Evolutionary conservation across 2,329 filamentous ascomycete species (phyloP).

Genomic region (Colletotrichum shisoi): DNA sequence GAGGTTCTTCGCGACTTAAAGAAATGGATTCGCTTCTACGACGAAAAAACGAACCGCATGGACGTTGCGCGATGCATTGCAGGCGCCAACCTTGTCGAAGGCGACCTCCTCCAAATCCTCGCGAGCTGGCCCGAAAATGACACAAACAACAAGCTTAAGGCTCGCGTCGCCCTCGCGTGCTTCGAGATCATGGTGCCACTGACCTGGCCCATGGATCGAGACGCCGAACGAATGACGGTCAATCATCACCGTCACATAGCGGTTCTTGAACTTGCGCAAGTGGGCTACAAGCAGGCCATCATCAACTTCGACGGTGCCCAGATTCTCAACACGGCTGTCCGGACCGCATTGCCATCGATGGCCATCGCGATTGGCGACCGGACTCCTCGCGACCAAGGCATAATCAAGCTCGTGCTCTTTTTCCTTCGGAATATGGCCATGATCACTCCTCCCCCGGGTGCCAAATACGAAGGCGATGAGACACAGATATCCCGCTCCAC

Average conservation of each 20-base stretch:
- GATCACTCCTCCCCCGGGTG: slow-evolving; percentile 76
- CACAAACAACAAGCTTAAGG: slow-evolving; percentile 76
- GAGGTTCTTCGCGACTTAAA: slow-evolving; percentile 92
- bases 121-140: slow-evolving; percentile 79
- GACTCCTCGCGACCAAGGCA: slow-evolving; percentile 81
- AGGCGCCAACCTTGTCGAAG: slow-evolving; percentile 89
- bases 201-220: slow-evolving; percentile 90
- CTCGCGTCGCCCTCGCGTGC: slow-evolving; percentile 82
- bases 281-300: slow-evolving; percentile 87
- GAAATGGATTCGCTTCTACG: slow-evolving; percentile 93
- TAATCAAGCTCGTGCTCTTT: slow-evolving; percentile 89
- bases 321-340: slow-evolving; percentile 81
- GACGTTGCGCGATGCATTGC: slow-evolving; percentile 93
- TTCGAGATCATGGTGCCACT: slow-evolving; percentile 90
- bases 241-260: slow-evolving; percentile 94
- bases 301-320: slow-evolving; percentile 81
- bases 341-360: slow-evolving; percentile 85
- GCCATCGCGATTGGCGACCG: slow-evolving; percentile 79
- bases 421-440: slow-evolving; percentile 88
- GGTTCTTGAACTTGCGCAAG: slow-evolving; percentile 85
- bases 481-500: slow-evolving; percentile 86
- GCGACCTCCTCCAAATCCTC: slow-evolving; percentile 89
- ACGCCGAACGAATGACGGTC: slow-evolving; percentile 81
- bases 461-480: slow-evolving; percentile 85
- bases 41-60: slow-evolving; percentile 90